Base-by-base conservation (phyloP, 179 eudicot species). In the Sideroxylon spinosum region DNA sequence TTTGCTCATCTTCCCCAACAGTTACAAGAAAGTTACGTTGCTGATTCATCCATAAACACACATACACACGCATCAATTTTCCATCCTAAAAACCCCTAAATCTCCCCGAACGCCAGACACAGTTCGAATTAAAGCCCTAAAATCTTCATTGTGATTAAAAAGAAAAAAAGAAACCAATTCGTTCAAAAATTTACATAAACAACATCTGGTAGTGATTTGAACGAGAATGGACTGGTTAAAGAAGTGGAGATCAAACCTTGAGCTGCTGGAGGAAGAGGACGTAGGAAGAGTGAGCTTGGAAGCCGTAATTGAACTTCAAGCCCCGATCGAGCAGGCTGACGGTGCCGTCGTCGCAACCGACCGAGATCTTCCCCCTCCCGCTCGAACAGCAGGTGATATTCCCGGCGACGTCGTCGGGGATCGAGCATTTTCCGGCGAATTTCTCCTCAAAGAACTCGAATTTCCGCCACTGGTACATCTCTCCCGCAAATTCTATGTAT, bases 401-500 rank as follows among this genome's bases (percentile, higher is more conserved):
- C 17, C 90, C 97, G 56, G 81, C 76, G 32, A 95, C 85, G 62
- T 93, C 97, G 1, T 91, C 92, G 0, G 93, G 89, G 28, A 90
- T 80, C 71, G 87, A 70, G 86, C 84, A 76, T 79, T 93, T 91
- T 25, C 93, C 96, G 0, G 85, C 89, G 44, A 80, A 86, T 72
- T 93, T 93, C 81, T 93, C 97, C 84, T 95, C 98, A 68, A 95
- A 95, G 81, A 95, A 95, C 84, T 95, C 98, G 87, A 93, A 95
- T 84, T 95, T 95, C 84, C 97, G 81, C 98, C 97, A 95, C 73
- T 89, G 98, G 73, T 93, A 95, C 89, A 88, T 88, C 37, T 1
- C 59, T 49, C 37, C 52, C 37, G 10, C 55, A 55, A 37, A 44
- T 9, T 25, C 61, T 9, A 49, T 28, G 49, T 7, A 17, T 1